Evolutionary conservation across 192 early-diverging fungal species (phyloP), one percentile per base, ranked within the genome.

Genomic region (Haplosporangium gracile): DNA sequence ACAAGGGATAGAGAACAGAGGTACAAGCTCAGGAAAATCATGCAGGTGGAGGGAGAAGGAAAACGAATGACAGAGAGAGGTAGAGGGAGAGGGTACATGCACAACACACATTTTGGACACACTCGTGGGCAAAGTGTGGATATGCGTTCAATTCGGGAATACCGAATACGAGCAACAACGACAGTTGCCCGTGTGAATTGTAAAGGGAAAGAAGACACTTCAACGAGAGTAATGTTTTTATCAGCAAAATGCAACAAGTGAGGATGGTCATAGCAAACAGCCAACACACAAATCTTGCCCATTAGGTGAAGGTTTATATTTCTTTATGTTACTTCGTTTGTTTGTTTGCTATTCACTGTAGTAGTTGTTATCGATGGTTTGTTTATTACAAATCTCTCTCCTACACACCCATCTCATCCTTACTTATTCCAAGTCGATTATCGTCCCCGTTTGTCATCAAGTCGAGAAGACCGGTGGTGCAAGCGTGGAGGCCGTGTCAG

Each of bases 401-500:
- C 24, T 16, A 47, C 72, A 32, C 72, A 11, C 42, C 51, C 72
- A 26, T n/a, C n/a, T n/a, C n/a, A 26, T 5, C 42, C 26, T 4
- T 13, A 9, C n/a, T 18, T 29, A 10, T 24, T 11, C 29, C 0
- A 49, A 26, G 3, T 16, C 38, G 24, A 22, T 63, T 38, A 22
- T 6, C 36, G 24, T n/a, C 53, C 26, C 32, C 68, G 26, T 53
- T 69, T 77, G 40, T 85, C 70, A 5, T 85, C 82, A 8, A 85
- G 68, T 13, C 82, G 70, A n/a, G 78, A 68, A 0, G 77, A 71
- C 22, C 74, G 45, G 76, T 85, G 74, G 34, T 85, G 82, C 51
- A 79, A 51, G 36, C 49, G 76, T 5, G 82, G 70, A 18, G 77
- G 82, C 9, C 73, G 72, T 38, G 82, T 78, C n/a, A 85, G 63